Conservation (phyloP, 768 basidiomycete species). For the Cyathus striatus region DNA sequence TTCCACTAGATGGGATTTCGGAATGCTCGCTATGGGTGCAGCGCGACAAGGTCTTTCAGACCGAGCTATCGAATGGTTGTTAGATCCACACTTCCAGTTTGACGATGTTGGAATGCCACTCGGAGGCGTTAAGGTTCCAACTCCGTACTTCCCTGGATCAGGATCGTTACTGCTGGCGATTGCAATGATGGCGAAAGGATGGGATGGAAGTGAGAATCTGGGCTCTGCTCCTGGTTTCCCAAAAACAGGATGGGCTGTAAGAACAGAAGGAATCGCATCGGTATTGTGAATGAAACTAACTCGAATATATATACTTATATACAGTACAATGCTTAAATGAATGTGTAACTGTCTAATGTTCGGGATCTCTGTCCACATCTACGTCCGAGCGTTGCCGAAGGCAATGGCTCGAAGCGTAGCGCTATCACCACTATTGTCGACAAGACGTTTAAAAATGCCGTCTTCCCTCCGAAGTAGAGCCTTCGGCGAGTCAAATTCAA, state of each 20-base stretch:
- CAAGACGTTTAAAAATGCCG: constrained; percentile 47
- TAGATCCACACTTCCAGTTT: constrained; percentile 49
- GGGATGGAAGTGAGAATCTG: constrained; percentile 36
- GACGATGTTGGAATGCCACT: constrained; percentile 60
- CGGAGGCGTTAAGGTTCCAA: constrained; percentile 48
- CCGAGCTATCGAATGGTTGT: constrained; percentile 48
- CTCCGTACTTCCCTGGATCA: constrained; percentile 56
- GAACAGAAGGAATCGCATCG: constrained; percentile 13
- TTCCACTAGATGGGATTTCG: constrained; percentile 50
- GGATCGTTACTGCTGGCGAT: constrained; percentile 46
- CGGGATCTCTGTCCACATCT: no score
- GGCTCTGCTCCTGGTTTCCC: constrained; percentile 25
- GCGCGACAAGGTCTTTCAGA: constrained; percentile 45
- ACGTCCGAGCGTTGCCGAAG: not conserved
- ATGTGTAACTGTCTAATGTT: no score
- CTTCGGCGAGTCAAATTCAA: constrained; percentile 54
- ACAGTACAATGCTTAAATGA: no score
- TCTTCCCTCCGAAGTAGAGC: constrained; percentile 45
- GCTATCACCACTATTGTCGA: constrained; percentile 54
- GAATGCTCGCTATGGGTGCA: constrained; percentile 59
- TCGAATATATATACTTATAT: no score
- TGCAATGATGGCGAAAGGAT: constrained; percentile 56
- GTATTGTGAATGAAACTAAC: constrained; percentile 7
- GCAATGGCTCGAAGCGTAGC: constrained; percentile 41
- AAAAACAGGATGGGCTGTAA: constrained; percentile 20